A percentile compares a stretch with the other conserved stretches of the same genome.
These are phyloP conservation scores for Polyporus arcularius DNA, from an alignment of 768 basidiomycete genomes.

Conservation along the genomic window DNA sequence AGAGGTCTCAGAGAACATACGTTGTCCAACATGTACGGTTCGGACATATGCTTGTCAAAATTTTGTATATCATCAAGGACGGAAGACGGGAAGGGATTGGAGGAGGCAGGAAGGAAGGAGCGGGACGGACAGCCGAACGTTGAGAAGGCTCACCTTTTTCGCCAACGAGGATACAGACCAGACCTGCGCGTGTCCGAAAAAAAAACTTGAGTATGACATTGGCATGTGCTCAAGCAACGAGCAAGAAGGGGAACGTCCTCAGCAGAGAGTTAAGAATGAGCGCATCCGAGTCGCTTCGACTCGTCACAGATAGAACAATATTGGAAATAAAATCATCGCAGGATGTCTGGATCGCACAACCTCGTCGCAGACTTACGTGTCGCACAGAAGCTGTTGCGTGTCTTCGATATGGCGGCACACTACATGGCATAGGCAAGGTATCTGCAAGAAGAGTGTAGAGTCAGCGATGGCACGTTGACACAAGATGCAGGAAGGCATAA, in stretches of 20 bases:
- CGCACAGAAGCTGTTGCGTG: not conserved
- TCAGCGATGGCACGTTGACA: not conserved
- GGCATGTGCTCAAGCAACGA: not conserved
- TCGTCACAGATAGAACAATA: too few relatives aligned
- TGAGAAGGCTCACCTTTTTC: slow-evolving; percentile 9
- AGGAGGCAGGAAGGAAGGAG: not conserved
- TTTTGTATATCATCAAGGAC: slow-evolving; percentile 50
- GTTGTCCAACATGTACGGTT: slow-evolving; percentile 54
- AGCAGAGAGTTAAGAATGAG: slow-evolving; percentile 32
- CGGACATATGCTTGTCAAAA: slow-evolving; percentile 78
- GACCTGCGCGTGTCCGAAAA: not conserved
- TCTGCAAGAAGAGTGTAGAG: not conserved
- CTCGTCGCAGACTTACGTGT: slow-evolving; percentile 15
- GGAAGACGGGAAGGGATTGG: not conserved
- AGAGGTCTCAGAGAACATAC: slow-evolving; percentile 49
- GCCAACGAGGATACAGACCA: too few relatives aligned
- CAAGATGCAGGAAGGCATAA: slow-evolving; percentile 10
- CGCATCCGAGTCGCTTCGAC: too few relatives aligned
- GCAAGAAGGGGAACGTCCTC: slow-evolving; percentile 27
- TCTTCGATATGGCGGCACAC: too few relatives aligned
- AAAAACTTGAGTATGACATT: not conserved
- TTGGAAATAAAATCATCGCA: too few relatives aligned
- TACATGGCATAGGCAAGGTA: not conserved
- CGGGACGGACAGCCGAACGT: not conserved
- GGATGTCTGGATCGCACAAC: slow-evolving; percentile 26